phyloP scores from a whole-genome alignment of 2,329 filamentous ascomycete genomes.

The Aureobasidium namibiae region DNA sequence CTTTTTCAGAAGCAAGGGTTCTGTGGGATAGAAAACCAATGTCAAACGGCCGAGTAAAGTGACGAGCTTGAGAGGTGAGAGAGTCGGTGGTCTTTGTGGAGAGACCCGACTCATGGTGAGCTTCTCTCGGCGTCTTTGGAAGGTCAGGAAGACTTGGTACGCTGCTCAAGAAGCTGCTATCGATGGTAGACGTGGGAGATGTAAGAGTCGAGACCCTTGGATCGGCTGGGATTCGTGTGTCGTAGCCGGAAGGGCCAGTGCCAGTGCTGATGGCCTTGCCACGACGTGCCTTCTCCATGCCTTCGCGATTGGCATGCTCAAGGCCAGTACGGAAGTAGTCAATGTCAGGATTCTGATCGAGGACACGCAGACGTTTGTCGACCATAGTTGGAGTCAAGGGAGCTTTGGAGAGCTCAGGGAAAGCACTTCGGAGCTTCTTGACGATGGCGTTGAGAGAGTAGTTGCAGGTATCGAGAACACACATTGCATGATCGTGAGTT shows the following conservation, averaged over 20 bases:
- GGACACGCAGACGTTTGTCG: slow-evolving; percentile 26
- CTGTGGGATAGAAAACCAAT: background rate
- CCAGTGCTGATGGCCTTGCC: background rate
- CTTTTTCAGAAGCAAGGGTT: background rate
- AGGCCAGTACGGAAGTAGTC: slow-evolving; percentile 23
- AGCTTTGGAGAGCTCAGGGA: slow-evolving; percentile 22
- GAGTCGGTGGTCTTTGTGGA: background rate
- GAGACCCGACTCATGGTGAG: background rate
- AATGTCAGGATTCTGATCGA: slow-evolving; percentile 27
- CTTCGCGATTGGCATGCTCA: background rate
- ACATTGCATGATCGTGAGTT: slow-evolving; percentile 28
- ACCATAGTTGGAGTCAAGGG: slow-evolving; percentile 25
- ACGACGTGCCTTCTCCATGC: background rate
- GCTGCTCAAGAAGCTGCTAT: slow-evolving; percentile 1
- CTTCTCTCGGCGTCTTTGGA: background rate
- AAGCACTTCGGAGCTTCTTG: slow-evolving; percentile 22
- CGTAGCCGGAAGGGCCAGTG: background rate
- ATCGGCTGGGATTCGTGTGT: background rate
- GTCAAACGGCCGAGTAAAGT: background rate
- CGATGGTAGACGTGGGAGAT: background rate
- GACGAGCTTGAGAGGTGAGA: background rate
- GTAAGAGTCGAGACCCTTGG: slow-evolving; percentile 2
- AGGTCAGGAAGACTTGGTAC: slow-evolving; percentile 1
- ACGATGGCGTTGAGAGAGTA: slow-evolving; percentile 24
- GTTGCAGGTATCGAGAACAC: slow-evolving; percentile 25